Conservation (phyloP, 2,329 filamentous ascomycete genomes). For the Rosellinia necatrix region DNA sequence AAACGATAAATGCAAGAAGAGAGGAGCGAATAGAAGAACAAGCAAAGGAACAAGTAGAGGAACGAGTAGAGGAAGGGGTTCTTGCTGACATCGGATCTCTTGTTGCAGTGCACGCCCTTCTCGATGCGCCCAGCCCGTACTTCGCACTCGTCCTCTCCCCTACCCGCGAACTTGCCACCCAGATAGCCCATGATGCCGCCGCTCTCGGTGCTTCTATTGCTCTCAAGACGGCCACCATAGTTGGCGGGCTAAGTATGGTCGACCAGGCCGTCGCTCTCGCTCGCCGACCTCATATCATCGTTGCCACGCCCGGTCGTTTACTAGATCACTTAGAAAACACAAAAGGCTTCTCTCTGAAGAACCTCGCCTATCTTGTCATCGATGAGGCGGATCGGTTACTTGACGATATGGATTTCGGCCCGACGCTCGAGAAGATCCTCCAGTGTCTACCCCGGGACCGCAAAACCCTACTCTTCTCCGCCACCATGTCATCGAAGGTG, state of each 20-base stretch:
- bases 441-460: slow-evolving; percentile 50
- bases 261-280: slow-evolving; percentile 86
- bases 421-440: slow-evolving; percentile 89
- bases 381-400: slow-evolving; percentile 92
- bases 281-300: slow-evolving; percentile 90
- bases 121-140: slow-evolving; percentile 83
- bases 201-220: slow-evolving; percentile 84
- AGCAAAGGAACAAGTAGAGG: too few species aligned
- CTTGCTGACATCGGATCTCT: too few species aligned
- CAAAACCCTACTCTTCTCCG: neutral
- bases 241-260: slow-evolving; percentile 74
- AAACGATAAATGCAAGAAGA: too few species aligned
- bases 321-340: slow-evolving; percentile 96
- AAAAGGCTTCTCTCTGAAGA: slow-evolving; percentile 86
- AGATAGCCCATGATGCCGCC: slow-evolving; percentile 88
- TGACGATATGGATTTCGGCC: slow-evolving; percentile 94
- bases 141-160: slow-evolving; percentile 92
- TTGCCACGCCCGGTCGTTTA: slow-evolving; percentile 87
- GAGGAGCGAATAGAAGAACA: too few species aligned
- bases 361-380: slow-evolving; percentile 88
- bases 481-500: slow-evolving; percentile 4
- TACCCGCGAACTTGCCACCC: slow-evolving; percentile 89
- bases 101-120: slow-evolving; percentile 40
- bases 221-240: slow-evolving; percentile 83
- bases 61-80: neutral